Evolutionary conservation across 805 yeast genomes (phyloP).

Genomic region (Saccharomycopsis fibuligera): DNA sequence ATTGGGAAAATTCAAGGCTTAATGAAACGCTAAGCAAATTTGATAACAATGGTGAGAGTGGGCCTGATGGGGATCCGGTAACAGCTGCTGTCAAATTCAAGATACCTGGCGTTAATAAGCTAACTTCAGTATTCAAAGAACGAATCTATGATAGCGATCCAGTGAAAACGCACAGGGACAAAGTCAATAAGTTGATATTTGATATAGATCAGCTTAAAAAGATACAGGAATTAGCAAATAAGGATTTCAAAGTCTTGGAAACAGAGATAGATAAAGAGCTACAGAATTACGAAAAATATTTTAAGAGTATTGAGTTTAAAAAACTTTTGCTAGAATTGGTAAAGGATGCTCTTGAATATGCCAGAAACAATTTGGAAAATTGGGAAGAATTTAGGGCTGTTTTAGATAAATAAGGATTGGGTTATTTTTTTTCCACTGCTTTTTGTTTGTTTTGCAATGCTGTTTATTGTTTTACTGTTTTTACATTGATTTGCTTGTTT

Average conservation of each 20-base stretch:
- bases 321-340: conserved; percentile 13
- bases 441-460: no score
- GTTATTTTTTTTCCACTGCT: no score
- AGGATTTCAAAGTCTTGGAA: conserved; percentile 15
- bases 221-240: conserved; percentile 11
- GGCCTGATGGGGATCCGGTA: no score
- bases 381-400: conserved; percentile 19
- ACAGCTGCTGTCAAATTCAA: no score
- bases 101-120: conserved; percentile 20
- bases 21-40: conserved; percentile 12
- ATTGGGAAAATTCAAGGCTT: conserved; percentile 8
- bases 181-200: conserved; percentile 16
- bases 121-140: conserved; percentile 20
- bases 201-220: conserved; percentile 17
- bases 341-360: conserved; percentile 11
- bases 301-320: conserved; percentile 19
- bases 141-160: conserved; percentile 21
- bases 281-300: conserved; percentile 13
- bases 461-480: no score
- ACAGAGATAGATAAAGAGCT: conserved; percentile 13
- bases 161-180: conserved; percentile 19
- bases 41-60: background rate
- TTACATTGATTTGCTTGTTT: no score
- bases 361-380: conserved; percentile 17
- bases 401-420: background rate